Evolutionary conservation across 768 basidiomycete species (phyloP).

Genomic region (Scleroderma bovista): DNA sequence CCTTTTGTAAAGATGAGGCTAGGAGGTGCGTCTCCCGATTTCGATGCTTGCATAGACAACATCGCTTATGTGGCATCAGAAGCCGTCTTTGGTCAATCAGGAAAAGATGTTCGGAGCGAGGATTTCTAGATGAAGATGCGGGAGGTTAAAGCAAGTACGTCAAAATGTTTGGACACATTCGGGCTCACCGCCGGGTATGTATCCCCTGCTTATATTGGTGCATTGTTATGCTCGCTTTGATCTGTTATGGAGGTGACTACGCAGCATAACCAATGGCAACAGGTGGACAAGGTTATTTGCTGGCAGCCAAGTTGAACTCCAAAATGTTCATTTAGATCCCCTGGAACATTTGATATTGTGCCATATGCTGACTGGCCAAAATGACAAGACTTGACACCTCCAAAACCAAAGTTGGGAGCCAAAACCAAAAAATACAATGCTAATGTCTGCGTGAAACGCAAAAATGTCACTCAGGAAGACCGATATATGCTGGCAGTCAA

Average conservation of each 20-base stretch:
- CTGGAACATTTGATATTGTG: conserved; percentile 74
- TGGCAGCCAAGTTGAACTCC: conserved; percentile 75
- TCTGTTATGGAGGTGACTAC: conserved; percentile 84
- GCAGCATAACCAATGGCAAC: conserved; percentile 71
- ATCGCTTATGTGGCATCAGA: conserved; percentile 78
- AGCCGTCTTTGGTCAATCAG: conserved; percentile 92
- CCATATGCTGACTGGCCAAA: conserved; percentile 86
- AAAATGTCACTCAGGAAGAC: conserved; percentile 46
- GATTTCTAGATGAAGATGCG: conserved; percentile 96
- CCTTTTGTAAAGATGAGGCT: too few relatives aligned
- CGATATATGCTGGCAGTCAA: conserved; percentile 77
- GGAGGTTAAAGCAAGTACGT: conserved; percentile 78
- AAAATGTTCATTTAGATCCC: conserved; percentile 68
- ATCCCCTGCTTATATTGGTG: conserved; percentile 70
- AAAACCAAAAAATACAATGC: conserved; percentile 46
- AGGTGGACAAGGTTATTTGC: conserved; percentile 89
- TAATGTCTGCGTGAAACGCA: conserved; percentile 76
- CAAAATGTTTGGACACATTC: conserved; percentile 83
- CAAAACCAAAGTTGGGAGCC: conserved; percentile 27
- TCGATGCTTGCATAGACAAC: conserved; percentile 77
- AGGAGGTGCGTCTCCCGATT: conserved; percentile 46
- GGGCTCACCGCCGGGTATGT: conserved; percentile 73
- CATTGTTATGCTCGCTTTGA: conserved; percentile 70
- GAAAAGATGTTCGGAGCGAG: conserved; percentile 79
- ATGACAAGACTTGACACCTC: conserved; percentile 64